Conservation (phyloP, 2,329 filamentous ascomycete species). For the Colletotrichum sp. region DNA sequence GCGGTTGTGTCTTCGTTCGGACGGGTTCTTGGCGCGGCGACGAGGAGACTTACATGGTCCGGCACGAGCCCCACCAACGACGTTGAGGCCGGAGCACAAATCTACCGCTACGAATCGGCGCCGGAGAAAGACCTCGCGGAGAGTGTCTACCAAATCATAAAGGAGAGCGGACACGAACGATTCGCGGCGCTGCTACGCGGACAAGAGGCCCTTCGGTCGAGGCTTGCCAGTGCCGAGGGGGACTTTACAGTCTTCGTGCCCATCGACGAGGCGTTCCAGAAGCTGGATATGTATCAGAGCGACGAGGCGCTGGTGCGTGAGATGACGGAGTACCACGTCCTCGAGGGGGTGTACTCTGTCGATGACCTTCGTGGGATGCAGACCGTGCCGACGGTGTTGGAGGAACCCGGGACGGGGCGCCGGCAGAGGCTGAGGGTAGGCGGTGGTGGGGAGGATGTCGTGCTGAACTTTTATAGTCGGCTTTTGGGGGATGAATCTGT, state of each 20-base stretch:
- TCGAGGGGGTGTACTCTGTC: not conserved
- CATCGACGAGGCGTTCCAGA: not conserved
- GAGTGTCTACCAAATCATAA: not conserved
- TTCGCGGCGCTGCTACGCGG: not conserved
- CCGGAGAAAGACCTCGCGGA: not conserved
- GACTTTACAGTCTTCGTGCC: not conserved
- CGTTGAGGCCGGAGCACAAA: not conserved
- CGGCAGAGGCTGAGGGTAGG: not conserved
- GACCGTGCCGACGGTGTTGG: not conserved
- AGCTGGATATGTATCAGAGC: not conserved
- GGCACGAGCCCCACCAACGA: not conserved
- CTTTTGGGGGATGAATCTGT: not conserved
- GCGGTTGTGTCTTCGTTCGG: not conserved
- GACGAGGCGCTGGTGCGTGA: constrained; percentile 46
- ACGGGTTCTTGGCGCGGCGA: not conserved
- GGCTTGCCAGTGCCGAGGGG: not conserved
- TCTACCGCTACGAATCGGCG: not conserved
- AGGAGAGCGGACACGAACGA: not conserved
- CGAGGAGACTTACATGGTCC: not conserved
- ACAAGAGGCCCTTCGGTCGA: not conserved
- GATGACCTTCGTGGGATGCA: not conserved
- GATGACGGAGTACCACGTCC: constrained; percentile 9
- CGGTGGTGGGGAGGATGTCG: not conserved
- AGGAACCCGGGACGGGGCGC: not conserved
- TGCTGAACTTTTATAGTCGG: not conserved